Conservation (phyloP, 352 stramenopile species). For the Pythium guiyangense region DNA sequence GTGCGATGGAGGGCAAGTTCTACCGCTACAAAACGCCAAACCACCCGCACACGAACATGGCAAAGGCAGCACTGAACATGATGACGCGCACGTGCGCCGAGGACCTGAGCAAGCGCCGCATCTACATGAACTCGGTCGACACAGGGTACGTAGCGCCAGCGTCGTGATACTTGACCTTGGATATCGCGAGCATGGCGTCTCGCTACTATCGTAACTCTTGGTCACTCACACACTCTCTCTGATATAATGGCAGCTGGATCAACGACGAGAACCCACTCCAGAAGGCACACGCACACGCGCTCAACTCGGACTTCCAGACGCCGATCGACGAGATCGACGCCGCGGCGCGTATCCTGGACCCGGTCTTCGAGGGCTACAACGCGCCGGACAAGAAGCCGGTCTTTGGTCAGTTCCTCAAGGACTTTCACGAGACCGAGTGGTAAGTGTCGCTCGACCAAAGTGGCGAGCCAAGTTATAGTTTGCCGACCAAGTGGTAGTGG, state of each 20-base stretch:
- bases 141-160: constrained; percentile 74
- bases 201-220: too few species aligned
- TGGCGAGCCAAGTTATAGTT: too few species aligned
- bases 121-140: constrained; percentile 98
- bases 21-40: constrained; percentile 97
- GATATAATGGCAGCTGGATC: constrained; percentile 83
- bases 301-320: constrained; percentile 94
- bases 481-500: neutral
- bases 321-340: constrained; percentile 98
- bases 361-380: constrained; percentile 90
- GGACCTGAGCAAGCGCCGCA: constrained; percentile 91
- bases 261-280: constrained; percentile 97
- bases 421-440: constrained; percentile 89
- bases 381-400: constrained; percentile 32
- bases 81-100: constrained; percentile 96
- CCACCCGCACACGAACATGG: constrained; percentile 98
- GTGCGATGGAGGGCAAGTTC: constrained; percentile 98
- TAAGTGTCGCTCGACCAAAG: too few species aligned
- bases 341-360: constrained; percentile 92
- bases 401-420: constrained; percentile 87
- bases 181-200: neutral
- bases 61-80: constrained; percentile 98
- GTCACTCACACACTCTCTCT: too few species aligned
- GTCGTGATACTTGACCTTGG: neutral
- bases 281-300: constrained; percentile 89